These are phyloP conservation scores for Anacardium occidentale DNA, from an alignment of 345 rosid genomes.

Conservation along the genomic window DNA sequence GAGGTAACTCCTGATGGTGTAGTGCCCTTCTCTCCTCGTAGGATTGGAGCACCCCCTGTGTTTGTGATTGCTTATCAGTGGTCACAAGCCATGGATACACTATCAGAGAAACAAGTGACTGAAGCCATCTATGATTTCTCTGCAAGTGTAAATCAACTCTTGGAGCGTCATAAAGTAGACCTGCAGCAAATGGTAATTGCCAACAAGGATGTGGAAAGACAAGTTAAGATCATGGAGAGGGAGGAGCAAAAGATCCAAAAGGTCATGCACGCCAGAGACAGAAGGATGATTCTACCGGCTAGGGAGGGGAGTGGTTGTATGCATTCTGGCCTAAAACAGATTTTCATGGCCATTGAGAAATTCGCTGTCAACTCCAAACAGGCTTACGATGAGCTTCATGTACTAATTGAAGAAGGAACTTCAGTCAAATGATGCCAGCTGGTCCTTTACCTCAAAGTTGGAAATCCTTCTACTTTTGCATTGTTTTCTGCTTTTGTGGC, in stretches of 20 bases:
- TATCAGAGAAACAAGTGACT: conserved; percentile 40
- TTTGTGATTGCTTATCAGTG: conserved; percentile 47
- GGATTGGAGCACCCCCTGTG: conserved; percentile 45
- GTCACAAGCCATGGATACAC: conserved; percentile 43
- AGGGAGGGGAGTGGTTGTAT: conserved; percentile 23
- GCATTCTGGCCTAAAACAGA: conserved; percentile 32
- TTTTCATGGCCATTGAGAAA: conserved; percentile 41
- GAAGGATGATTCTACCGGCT: conserved; percentile 17
- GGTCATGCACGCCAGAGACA: conserved; percentile 27
- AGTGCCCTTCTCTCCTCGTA: conserved; percentile 35
- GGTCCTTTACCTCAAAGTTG: conserved; percentile 9
- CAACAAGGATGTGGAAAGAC: conserved; percentile 44
- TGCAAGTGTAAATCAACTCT: conserved; percentile 23
- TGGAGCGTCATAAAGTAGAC: conserved; percentile 31
- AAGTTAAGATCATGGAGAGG: conserved; percentile 40
- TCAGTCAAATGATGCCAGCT: conserved; percentile 2
- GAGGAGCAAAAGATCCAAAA: conserved; percentile 41
- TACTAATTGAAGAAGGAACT: conserved; percentile 22
- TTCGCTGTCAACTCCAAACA: conserved; percentile 30
- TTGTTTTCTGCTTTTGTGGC: not conserved
- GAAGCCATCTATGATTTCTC: conserved; percentile 33
- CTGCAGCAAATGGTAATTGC: conserved; percentile 33
- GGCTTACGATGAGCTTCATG: conserved; percentile 33
- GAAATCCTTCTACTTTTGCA: not conserved
- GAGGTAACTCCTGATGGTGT: conserved; percentile 41